A percentile compares a stretch with the other conserved stretches of the same genome.
Conservation (phyloP, 176 grass and related monocot genomes). For the barley (Hordeum vulgare) region DNA sequence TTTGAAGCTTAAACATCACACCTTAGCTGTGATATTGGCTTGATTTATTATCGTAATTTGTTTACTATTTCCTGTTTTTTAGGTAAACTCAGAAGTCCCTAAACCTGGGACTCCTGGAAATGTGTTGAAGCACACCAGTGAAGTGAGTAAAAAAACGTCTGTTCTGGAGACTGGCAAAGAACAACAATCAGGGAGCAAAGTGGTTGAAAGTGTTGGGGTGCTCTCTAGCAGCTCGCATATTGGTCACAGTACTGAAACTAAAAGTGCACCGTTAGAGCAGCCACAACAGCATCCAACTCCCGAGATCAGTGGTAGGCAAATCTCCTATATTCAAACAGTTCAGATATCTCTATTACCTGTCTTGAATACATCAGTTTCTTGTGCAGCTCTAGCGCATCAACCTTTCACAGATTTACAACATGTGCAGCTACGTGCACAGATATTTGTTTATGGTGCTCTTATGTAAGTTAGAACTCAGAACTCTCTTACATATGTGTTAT, state of each 20-base stretch:
- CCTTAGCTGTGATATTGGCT: constrained; percentile 1
- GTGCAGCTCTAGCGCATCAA: constrained; percentile 45
- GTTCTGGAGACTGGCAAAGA: constrained; percentile 31
- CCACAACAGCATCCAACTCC: constrained; percentile 31
- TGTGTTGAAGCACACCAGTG: constrained; percentile 23
- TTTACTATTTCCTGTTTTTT: constrained; percentile 14
- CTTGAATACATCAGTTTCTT: constrained; percentile 41
- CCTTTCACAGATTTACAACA: constrained; percentile 93
- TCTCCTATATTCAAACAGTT: constrained; percentile 17
- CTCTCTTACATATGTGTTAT: constrained; percentile 9
- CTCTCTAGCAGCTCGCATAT: constrained; percentile 23
- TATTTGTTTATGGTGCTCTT: constrained; percentile 97
- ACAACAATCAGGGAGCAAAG: constrained; percentile 18
- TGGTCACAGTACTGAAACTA: constrained; percentile 22
- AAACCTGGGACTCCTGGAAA: constrained; percentile 33
- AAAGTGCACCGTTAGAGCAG: constrained; percentile 22
- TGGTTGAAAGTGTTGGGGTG: constrained; percentile 39
- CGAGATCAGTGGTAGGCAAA: constrained; percentile 43
- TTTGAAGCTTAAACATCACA: not conserved
- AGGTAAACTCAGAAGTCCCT: constrained; percentile 44
- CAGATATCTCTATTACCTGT: constrained; percentile 50
- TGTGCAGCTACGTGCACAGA: constrained; percentile 86
- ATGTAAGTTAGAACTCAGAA: constrained; percentile 63
- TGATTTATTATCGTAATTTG: constrained; percentile 14
- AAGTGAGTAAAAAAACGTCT: constrained; percentile 33